Base-by-base conservation (phyloP, 495 filamentous ascomycete genomes). In the Trichoderma virens region DNA sequence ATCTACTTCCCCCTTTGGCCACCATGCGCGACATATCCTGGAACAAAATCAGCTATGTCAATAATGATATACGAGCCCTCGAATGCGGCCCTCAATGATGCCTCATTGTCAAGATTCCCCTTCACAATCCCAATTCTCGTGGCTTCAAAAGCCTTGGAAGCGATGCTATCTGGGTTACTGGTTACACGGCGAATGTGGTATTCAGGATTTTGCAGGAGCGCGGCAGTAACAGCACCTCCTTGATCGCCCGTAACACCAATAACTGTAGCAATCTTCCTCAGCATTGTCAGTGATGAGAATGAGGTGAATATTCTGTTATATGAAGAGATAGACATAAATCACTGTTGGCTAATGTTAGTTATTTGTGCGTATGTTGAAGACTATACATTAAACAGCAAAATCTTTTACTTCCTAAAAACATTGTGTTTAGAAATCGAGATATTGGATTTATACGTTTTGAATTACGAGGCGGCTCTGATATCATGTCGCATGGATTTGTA, bases 31-130 rank as follows among this genome's bases (percentile, higher is more conserved):
- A 71, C 71, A 67, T 76, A 71, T 38, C 70, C 73, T 63, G 78
- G 78, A 71, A 76, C 78, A 72, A 82, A 86, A 70, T 85, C 83
- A 13, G 85, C 87, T 23, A 86, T 75, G 25, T 68, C 78, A 70
- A 80, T 88, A 64, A 88, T 79, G 20, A 75, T 78, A 74, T 83
- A 70, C 0, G 85, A 78, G 45, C 81, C 83, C 20, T 74, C 70
- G 61, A 88, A 66, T 28, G 83, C 86, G 45, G 72, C 39, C 20
- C 68, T 68, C 14, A 88, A 72, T 0, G 81, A 77, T 3, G 69
- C 67, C 16, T 74, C 67, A 62, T 85, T 77, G 63, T 80, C 72
- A 59, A 85, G 66, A 65, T 75, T 67, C 13, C 68, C 73, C 18
- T 64, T 34, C 16, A 74, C 60, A 27, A 76, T 67, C 60, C 75